Evolutionary conservation across 148 eudicot genomes (phyloP).

Genomic region (Chenopodium formosanum): DNA sequence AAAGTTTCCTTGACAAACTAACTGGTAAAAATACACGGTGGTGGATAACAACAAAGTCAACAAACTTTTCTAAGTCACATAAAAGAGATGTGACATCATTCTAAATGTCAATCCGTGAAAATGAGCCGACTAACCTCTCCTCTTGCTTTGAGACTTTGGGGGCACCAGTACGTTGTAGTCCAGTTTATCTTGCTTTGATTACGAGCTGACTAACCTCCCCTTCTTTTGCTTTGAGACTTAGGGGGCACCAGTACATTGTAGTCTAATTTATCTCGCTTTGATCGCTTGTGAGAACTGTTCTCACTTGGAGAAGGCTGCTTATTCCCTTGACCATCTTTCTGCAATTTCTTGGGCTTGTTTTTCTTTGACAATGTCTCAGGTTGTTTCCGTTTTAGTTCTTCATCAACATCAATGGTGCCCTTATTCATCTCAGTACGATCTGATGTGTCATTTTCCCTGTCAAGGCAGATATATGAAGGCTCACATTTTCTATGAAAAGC

Average conservation of each 20-base stretch:
- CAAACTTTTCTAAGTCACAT: background rate
- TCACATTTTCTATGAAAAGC: background rate
- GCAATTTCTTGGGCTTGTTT: conserved; percentile 39
- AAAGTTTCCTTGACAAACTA: background rate
- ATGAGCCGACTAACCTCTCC: conserved; percentile 14
- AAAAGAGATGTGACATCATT: conserved; percentile 2
- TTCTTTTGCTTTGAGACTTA: conserved; percentile 43
- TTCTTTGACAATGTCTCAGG: conserved; percentile 32
- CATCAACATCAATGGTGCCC: conserved; percentile 28
- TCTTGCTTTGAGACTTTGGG: conserved; percentile 49
- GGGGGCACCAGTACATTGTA: conserved; percentile 67
- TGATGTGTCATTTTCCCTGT: conserved; percentile 40
- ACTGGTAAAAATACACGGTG: background rate
- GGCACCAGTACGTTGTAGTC: conserved; percentile 69
- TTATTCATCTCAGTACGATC: conserved; percentile 23
- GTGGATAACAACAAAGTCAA: background rate
- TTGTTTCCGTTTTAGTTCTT: conserved; percentile 60
- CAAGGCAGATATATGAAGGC: conserved; percentile 11
- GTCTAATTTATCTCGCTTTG: conserved; percentile 60
- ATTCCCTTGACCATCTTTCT: conserved; percentile 36
- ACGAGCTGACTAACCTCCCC: conserved; percentile 14
- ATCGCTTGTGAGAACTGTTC: conserved; percentile 42
- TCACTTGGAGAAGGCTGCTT: conserved; percentile 37
- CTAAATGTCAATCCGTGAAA: background rate
- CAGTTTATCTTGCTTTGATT: conserved; percentile 54